Evolutionary conservation across 2,329 filamentous ascomycete species (phyloP).

Genomic region (Ophiostoma quercus): DNA sequence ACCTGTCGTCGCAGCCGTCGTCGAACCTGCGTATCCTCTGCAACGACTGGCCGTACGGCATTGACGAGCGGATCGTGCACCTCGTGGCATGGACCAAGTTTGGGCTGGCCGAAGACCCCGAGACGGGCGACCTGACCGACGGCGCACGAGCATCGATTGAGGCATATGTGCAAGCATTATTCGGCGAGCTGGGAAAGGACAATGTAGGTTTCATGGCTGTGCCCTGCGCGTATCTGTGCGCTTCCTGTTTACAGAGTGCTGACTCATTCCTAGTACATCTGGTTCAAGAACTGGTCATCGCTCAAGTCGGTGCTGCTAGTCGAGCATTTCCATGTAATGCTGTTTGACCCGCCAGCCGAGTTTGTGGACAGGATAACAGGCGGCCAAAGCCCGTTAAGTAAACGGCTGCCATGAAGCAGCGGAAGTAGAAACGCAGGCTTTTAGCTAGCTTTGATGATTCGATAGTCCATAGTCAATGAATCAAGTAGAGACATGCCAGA

Average conservation of each 20-base stretch:
- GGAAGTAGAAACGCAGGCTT: neutral
- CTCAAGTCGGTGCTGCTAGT: constrained; percentile 82
- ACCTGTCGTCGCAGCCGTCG: constrained; percentile 30
- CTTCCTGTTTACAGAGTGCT: neutral
- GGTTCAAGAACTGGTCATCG: constrained; percentile 85
- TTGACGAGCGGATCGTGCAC: constrained; percentile 73
- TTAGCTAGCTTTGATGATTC: neutral
- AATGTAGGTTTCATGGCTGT: constrained; percentile 42
- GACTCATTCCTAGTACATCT: constrained; percentile 44
- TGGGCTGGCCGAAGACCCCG: constrained; percentile 61
- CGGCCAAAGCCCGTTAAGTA: constrained; percentile 63
- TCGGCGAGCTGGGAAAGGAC: constrained; percentile 51
- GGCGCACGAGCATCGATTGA: constrained; percentile 61
- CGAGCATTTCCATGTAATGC: constrained; percentile 94
- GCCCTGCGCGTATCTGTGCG: neutral
- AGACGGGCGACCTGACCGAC: constrained; percentile 62
- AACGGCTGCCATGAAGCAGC: constrained; percentile 32
- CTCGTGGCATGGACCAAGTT: constrained; percentile 94
- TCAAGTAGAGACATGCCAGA: neutral
- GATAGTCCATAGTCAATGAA: neutral
- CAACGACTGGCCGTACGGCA: constrained; percentile 94
- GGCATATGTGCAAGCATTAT: constrained; percentile 62
- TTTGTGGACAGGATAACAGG: constrained; percentile 68
- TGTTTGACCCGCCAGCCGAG: constrained; percentile 65
- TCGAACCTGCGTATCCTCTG: constrained; percentile 50